phyloP scores from a whole-genome alignment of 306 rosid genomes.

The Pyrus betulifolia region DNA sequence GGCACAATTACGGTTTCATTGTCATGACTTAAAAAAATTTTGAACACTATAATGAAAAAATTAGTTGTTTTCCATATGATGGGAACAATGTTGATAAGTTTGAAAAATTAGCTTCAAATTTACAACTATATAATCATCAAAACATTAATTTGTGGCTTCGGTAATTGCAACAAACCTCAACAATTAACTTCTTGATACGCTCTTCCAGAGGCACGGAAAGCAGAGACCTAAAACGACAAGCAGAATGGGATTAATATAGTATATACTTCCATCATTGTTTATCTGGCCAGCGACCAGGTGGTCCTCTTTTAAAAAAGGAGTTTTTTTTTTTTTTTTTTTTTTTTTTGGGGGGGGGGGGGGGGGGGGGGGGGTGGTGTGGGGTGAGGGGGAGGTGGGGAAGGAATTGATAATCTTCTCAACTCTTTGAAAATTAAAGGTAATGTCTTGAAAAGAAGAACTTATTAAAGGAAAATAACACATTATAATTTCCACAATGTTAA shows the following conservation, averaged over 20 bases:
- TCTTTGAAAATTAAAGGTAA: not conserved
- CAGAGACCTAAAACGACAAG: conserved; percentile 48
- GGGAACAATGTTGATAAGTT: not conserved
- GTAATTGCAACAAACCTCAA: conserved; percentile 58
- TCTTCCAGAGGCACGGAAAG: conserved; percentile 64
- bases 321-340: no score
- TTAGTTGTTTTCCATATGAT: not conserved
- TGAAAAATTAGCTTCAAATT: not conserved
- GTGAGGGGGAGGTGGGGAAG: no score
- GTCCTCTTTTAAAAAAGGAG: no score
- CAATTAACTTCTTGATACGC: conserved; percentile 60
- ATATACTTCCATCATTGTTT: not conserved
- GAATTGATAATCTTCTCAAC: no score
- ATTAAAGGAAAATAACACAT: not conserved
- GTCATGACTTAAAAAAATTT: not conserved
- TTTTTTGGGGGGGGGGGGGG: no score
- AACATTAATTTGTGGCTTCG: not conserved
- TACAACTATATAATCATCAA: not conserved
- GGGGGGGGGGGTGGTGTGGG: no score
- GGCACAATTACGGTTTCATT: not conserved
- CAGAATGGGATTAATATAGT: not conserved
- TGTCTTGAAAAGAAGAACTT: not conserved
- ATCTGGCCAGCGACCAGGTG: not conserved
- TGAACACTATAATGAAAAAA: not conserved
- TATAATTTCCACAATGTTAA: not conserved